These are phyloP conservation scores for Sutorius australiensis DNA, from an alignment of 768 basidiomycete species.

Conservation along the genomic window DNA sequence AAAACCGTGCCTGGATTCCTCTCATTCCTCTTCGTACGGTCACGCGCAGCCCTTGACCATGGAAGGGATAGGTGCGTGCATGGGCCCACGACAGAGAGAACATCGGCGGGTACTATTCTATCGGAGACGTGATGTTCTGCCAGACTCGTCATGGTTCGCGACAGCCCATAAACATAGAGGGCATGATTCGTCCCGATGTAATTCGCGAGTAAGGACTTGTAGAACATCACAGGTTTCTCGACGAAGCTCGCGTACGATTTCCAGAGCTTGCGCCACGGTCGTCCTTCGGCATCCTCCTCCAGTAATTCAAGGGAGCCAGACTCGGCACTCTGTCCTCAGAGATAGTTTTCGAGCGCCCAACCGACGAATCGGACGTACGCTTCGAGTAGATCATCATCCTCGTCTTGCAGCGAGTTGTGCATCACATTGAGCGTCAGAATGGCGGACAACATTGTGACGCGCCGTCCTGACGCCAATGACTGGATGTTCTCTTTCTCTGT, in stretches of 20 bases:
- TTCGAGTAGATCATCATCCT: constrained; percentile 81
- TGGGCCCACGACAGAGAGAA: no score
- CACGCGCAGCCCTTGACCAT: no score
- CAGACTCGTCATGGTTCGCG: no score
- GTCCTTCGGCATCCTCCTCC: constrained; percentile 83
- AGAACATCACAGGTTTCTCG: no score
- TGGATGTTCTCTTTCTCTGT: constrained; percentile 87
- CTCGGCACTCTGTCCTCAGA: constrained; percentile 84
- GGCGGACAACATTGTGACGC: constrained; percentile 72
- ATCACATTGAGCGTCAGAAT: constrained; percentile 71
- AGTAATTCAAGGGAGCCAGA: constrained; percentile 89
- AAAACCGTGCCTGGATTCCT: no score
- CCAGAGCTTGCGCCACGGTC: constrained; percentile 83
- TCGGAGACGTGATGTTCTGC: no score
- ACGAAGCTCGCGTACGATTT: constrained; percentile 92
- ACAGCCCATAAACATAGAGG: no score
- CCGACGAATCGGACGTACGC: constrained; percentile 82
- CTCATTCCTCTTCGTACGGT: no score
- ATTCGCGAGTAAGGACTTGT: no score
- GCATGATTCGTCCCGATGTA: no score
- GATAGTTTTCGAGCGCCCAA: constrained; percentile 94
- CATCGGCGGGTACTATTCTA: no score
- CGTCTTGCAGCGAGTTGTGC: constrained; percentile 66
- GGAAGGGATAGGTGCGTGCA: no score
- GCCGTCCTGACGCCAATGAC: constrained; percentile 73